These are phyloP conservation scores for Suillus variegatus DNA, from an alignment of 768 basidiomycete genomes.

Conservation along the genomic window DNA sequence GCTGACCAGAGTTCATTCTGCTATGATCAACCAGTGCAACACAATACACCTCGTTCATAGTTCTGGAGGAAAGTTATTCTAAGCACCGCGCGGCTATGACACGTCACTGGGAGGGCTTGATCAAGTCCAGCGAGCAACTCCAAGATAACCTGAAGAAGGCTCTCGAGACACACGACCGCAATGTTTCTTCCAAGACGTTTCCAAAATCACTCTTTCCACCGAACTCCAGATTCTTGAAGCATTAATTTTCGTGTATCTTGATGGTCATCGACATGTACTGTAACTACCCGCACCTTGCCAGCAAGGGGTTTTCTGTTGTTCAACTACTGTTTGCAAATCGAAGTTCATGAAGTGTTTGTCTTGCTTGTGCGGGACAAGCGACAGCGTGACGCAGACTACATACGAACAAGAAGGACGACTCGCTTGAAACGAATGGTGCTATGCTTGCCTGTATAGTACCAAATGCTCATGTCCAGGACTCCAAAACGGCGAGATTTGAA, in stretches of 20 bases:
- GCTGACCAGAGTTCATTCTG: not conserved
- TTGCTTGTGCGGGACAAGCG: not conserved
- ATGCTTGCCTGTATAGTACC: not conserved
- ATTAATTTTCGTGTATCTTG: not conserved
- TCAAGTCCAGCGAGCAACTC: constrained; percentile 40
- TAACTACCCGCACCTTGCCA: not conserved
- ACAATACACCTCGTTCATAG: constrained; percentile 55
- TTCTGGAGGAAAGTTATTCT: constrained; percentile 57
- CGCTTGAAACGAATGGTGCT: not conserved
- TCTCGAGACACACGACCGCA: constrained; percentile 51
- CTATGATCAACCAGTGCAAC: constrained; percentile 36
- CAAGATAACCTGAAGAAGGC: constrained; percentile 36
- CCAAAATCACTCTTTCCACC: constrained; percentile 44
- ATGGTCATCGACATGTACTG: not conserved
- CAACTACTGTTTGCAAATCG: not conserved
- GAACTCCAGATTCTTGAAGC: constrained; percentile 12
- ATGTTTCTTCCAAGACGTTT: constrained; percentile 50
- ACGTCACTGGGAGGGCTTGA: constrained; percentile 42
- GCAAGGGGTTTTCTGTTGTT: not conserved
- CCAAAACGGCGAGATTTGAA: too few species aligned
- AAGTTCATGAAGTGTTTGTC: not conserved
- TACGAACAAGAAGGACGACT: not conserved
- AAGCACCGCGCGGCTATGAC: constrained; percentile 41
- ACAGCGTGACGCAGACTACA: not conserved
- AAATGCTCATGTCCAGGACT: too few species aligned